These are phyloP conservation scores for Tolypocladium guangdongense DNA, from an alignment of 2,329 filamentous ascomycete genomes.

Conservation along the genomic window DNA sequence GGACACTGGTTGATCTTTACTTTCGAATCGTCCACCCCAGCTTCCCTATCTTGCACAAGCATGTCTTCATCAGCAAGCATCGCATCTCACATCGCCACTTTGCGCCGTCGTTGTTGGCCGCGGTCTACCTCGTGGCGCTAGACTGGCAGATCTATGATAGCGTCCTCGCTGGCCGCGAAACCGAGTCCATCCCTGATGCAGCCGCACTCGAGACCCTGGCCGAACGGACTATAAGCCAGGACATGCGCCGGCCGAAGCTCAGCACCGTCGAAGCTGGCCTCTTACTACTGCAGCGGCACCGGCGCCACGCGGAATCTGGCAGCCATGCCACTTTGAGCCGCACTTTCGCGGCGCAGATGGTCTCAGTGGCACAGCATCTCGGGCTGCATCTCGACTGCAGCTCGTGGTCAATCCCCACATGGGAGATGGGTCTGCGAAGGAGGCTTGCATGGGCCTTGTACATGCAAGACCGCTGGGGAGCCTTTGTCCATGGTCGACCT, in stretches of 20 bases:
- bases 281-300: slow-evolving; percentile 37
- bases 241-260: slow-evolving; percentile 41
- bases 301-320: slow-evolving; percentile 23
- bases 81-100: slow-evolving; percentile 45
- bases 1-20: slow-evolving; percentile 54
- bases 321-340: slow-evolving; percentile 22
- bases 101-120: slow-evolving; percentile 46
- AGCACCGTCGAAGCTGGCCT: slow-evolving; percentile 45
- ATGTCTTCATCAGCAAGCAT: slow-evolving; percentile 52
- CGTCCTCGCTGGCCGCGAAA: slow-evolving; percentile 27
- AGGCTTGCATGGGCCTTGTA: slow-evolving; percentile 53
- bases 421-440: slow-evolving; percentile 51
- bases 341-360: slow-evolving; percentile 39
- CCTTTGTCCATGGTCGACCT: slow-evolving; percentile 45
- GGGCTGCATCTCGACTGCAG: slow-evolving; percentile 52
- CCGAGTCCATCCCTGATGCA: slow-evolving; percentile 17
- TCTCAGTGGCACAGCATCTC: slow-evolving; percentile 47
- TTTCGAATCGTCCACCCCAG: slow-evolving; percentile 51
- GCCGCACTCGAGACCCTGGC: slow-evolving; percentile 26
- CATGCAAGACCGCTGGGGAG: slow-evolving; percentile 55
- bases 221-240: slow-evolving; percentile 32
- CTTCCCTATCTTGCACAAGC: slow-evolving; percentile 49
- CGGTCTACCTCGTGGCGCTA: slow-evolving; percentile 51
- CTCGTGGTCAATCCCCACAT: slow-evolving; percentile 49
- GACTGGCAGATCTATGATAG: slow-evolving; percentile 51